Percentiles rank a stretch among this genome's conserved stretches.
phyloP scores from a whole-genome alignment of 2,329 filamentous ascomycete genomes.

The Thielaviopsis populi region DNA sequence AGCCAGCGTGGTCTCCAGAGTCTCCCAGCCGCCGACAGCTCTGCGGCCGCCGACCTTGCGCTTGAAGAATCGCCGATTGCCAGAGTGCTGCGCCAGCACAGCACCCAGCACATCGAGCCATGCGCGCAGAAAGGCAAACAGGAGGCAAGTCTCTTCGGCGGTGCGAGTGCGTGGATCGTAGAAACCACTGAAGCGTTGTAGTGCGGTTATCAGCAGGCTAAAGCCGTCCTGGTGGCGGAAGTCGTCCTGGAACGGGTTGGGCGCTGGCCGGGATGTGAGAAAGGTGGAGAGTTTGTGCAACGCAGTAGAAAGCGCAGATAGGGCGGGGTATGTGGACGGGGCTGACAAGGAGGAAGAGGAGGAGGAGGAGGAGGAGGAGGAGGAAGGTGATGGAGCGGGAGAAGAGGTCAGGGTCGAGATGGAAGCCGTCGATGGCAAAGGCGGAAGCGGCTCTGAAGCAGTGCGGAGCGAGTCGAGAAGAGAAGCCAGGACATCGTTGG shows the following conservation, averaged over 20 bases:
- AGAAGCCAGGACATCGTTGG: conserved; percentile 41
- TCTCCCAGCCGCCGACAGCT: conserved; percentile 52
- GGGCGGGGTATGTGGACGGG: conserved; percentile 30
- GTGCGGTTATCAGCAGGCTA: conserved; percentile 51
- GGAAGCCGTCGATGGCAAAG: neutral
- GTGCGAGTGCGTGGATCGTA: conserved; percentile 53
- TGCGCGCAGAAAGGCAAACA: conserved; percentile 55
- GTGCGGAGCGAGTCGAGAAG: conserved; percentile 36
- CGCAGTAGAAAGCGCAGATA: conserved; percentile 35
- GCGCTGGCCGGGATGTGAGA: conserved; percentile 33
- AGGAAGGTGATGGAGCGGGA: neutral
- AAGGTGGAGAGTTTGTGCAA: conserved; percentile 53
- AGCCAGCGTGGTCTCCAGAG: conserved; percentile 56
- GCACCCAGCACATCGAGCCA: conserved; percentile 62
- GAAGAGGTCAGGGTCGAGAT: neutral
- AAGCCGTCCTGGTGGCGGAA: conserved; percentile 74
- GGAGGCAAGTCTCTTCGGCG: conserved; percentile 44
- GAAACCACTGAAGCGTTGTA: conserved; percentile 58
- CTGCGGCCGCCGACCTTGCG: conserved; percentile 47
- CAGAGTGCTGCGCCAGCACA: conserved; percentile 61
- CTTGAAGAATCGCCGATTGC: conserved; percentile 78
- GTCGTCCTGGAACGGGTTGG: conserved; percentile 51
- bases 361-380: conserved; percentile 22
- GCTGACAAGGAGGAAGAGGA: conserved; percentile 21
- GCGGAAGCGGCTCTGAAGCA: conserved; percentile 23